Base-by-base conservation (phyloP, 805 yeast genomes). In the Soucietia sequanensis region DNA sequence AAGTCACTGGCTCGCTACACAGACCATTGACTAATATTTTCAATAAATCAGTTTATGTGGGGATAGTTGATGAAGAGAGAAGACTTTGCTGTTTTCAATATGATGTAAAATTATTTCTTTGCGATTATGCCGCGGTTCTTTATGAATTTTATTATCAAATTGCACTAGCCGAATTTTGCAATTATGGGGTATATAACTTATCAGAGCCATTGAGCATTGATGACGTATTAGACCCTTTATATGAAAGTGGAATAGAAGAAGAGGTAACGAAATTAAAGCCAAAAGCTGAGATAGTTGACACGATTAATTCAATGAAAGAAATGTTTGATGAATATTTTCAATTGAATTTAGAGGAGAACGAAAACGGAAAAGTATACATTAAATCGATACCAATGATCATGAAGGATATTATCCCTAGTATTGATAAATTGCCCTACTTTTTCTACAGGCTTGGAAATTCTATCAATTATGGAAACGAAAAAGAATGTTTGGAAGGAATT, bases 271-370 rank as follows among this genome's bases (percentile, higher is more conserved):
- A n/a, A 19, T 27, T n/a, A 29, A 34, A 8, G 18, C 47, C 44
- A 14, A 49, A 24, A 26, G 53, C 38, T 2, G 35, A 28, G 13
- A 48, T 56, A 1, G 47, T 42, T 5, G 39, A 37, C 3, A 43
- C 22, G 1, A 45, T 68, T 1, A 44, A 56, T 7, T 39, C 56
- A 0, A 84, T 85, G 90, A 63, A 62, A 13, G 88, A 80, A 3
- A 91, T 93, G 98, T 66, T 84, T 26, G 50, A 60, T 4, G 97
- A 90, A 46, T 93, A 93, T 47, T 93, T 90, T 54, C 67, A 73
- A 5, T 68, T 88, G 5, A 58, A 46, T 2, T 44, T 84, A 3
- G 48, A 53, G 2, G 67, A 56, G 10, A 52, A 53, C 4, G 60
- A 58, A 6, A 33, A 50, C 2, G 52, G 47, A 0, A 58, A 56